Percentiles rank a stretch among this genome's conserved stretches.
Evolutionary conservation across 2,329 filamentous ascomycete species (phyloP).

Genomic region (Macrophomina pseudophaseolina): DNA sequence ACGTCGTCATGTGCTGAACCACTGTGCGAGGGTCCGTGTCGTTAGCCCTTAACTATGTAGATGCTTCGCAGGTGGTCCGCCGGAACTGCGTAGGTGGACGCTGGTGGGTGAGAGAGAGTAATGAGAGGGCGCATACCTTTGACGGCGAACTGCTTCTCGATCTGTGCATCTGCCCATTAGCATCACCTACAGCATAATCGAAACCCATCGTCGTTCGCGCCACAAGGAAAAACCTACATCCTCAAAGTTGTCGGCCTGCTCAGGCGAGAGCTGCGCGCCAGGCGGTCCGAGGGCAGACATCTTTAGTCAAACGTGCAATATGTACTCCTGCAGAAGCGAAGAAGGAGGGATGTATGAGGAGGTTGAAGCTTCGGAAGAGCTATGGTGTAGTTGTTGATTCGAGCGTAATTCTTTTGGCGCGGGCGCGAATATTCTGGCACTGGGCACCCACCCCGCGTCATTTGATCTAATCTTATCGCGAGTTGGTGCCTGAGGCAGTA

Average conservation of each 20-base stretch:
- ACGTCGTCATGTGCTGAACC: slow-evolving; percentile 94
- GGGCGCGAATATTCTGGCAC: slow-evolving; percentile 17
- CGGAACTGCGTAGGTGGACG: not conserved
- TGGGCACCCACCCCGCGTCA: not conserved
- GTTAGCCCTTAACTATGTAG: no score
- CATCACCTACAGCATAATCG: not conserved
- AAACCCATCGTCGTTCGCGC: not conserved
- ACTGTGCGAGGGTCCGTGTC: slow-evolving; percentile 50
- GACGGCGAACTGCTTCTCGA: slow-evolving; percentile 99
- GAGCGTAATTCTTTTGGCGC: not conserved
- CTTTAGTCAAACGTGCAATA: not conserved
- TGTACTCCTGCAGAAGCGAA: not conserved
- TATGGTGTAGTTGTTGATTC: not conserved
- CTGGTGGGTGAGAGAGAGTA: not conserved
- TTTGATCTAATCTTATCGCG: not conserved
- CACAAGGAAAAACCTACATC: slow-evolving; percentile 58
- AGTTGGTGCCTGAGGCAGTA: not conserved
- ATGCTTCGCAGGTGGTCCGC: no score
- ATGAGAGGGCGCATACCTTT: slow-evolving; percentile 65
- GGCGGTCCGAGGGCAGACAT: slow-evolving; percentile 27
- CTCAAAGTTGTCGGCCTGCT: slow-evolving; percentile 72
- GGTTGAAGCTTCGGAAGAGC: not conserved
- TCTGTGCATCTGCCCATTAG: slow-evolving; percentile 58
- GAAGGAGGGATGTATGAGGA: not conserved
- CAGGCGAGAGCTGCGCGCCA: slow-evolving; percentile 52